These are phyloP conservation scores for Candida ponderosae DNA, from an alignment of 805 yeast genomes.

Conservation along the genomic window DNA sequence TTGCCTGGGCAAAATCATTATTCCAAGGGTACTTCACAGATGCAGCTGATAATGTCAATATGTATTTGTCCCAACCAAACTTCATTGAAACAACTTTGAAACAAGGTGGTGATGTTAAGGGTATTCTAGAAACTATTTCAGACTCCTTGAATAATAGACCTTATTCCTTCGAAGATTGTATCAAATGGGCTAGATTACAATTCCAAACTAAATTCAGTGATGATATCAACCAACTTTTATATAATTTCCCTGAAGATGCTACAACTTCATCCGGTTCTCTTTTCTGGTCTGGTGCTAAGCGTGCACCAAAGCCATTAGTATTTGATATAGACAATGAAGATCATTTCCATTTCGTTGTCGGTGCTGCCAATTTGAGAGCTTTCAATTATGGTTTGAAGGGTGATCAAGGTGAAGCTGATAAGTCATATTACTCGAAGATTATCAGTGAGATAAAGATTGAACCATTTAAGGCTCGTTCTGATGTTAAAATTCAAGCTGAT, in stretches of 20 bases:
- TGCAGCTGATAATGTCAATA: slow-evolving; percentile 87
- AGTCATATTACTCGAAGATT: slow-evolving; percentile 42
- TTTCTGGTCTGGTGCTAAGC: slow-evolving; percentile 97
- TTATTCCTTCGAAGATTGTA: slow-evolving; percentile 84
- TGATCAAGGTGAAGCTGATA: slow-evolving; percentile 44
- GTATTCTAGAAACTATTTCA: slow-evolving; percentile 73
- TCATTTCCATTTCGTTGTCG: slow-evolving; percentile 77
- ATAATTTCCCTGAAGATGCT: slow-evolving; percentile 93
- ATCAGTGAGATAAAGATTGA: slow-evolving; percentile 42
- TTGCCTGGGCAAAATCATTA: slow-evolving; percentile 96
- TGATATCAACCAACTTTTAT: slow-evolving; percentile 84
- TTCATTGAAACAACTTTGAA: slow-evolving; percentile 87
- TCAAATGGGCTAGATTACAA: slow-evolving; percentile 88
- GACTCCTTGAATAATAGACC: slow-evolving; percentile 78
- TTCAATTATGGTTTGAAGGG: slow-evolving; percentile 85
- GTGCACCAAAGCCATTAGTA: slow-evolving; percentile 83
- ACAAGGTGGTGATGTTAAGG: slow-evolving; percentile 87
- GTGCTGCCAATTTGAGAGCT: slow-evolving; percentile 89
- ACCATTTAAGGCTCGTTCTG: slow-evolving; percentile 69
- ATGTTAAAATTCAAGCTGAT: slow-evolving; percentile 72
- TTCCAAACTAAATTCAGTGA: slow-evolving; percentile 80
- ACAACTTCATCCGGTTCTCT: slow-evolving; percentile 84
- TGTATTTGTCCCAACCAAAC: slow-evolving; percentile 85
- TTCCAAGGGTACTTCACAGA: slow-evolving; percentile 90
- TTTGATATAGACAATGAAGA: slow-evolving; percentile 72